These are phyloP conservation scores for Austroboletus niveus DNA, from an alignment of 1,284 basidiomycete species.

Conservation along the genomic window DNA sequence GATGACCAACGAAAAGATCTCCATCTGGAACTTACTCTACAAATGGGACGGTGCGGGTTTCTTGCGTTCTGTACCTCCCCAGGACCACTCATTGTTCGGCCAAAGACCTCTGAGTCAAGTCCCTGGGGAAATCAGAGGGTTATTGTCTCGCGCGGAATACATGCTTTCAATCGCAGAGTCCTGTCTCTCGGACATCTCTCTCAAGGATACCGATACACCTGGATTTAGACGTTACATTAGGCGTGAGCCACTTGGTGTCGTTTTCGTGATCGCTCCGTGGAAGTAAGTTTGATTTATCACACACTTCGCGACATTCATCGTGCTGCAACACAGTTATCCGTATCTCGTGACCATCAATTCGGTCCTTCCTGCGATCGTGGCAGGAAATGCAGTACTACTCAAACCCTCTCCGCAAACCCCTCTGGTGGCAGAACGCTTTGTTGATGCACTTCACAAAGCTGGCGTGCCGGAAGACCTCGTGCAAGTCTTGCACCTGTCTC, in stretches of 20 bases:
- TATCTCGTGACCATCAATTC: constrained; percentile 90
- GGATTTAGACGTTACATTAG: constrained; percentile 83
- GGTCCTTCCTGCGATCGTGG: constrained; percentile 83
- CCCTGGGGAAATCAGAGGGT: constrained; percentile 78
- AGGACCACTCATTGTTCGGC: not conserved
- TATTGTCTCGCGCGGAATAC: constrained; percentile 79
- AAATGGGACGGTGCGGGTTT: constrained; percentile 71
- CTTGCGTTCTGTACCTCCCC: not conserved
- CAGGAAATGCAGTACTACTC: constrained; percentile 86
- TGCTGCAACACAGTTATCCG: constrained; percentile 61
- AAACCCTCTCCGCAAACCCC: constrained; percentile 97
- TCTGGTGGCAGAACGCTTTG: constrained; percentile 80
- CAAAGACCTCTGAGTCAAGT: constrained; percentile 74
- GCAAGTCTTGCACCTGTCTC: constrained; percentile 79
- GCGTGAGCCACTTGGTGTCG: constrained; percentile 83
- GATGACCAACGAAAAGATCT: constrained; percentile 19
- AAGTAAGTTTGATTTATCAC: constrained; percentile 55
- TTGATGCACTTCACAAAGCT: constrained; percentile 63
- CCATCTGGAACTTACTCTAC: constrained; percentile 62
- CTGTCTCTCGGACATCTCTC: constrained; percentile 72
- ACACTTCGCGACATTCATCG: not conserved
- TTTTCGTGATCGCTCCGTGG: constrained; percentile 87
- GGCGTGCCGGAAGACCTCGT: constrained; percentile 78
- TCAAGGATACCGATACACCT: constrained; percentile 76
- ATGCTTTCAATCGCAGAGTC: constrained; percentile 83